These are phyloP conservation scores for Coprinopsis strossmayeri DNA, from an alignment of 768 basidiomycete genomes.

Conservation along the genomic window DNA sequence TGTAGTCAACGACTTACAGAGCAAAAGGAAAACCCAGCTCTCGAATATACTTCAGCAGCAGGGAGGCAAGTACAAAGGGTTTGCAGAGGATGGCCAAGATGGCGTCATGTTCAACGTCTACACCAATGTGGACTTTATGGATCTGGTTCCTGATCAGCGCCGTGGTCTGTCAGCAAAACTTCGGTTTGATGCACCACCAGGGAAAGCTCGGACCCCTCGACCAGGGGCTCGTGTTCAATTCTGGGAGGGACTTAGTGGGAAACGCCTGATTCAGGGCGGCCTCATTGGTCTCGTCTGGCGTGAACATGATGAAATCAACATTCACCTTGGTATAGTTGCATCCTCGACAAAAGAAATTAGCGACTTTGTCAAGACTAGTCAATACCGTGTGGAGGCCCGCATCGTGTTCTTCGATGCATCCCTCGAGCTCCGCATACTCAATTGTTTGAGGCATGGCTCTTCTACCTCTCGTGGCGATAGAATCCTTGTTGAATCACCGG, in stretches of 20 bases:
- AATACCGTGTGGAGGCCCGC: slow-evolving; percentile 25
- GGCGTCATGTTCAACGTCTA: slow-evolving; percentile 59
- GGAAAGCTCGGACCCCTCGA: slow-evolving; percentile 31
- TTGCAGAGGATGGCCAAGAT: slow-evolving; percentile 30
- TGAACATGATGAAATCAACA: slow-evolving; percentile 17
- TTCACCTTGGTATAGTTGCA: slow-evolving; percentile 40
- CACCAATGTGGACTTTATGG: slow-evolving; percentile 41
- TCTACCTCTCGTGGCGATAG: slow-evolving; percentile 16
- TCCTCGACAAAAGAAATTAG: slow-evolving; percentile 30
- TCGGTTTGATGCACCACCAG: slow-evolving; percentile 37
- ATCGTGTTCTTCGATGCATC: slow-evolving; percentile 60
- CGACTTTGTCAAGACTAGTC: slow-evolving; percentile 25
- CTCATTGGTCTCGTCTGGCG: slow-evolving; percentile 47
- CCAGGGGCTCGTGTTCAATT: slow-evolving; percentile 29
- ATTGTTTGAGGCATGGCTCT: slow-evolving; percentile 16
- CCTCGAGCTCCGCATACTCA: slow-evolving; percentile 42
- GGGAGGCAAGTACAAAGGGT: slow-evolving; percentile 56
- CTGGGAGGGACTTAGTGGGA: slow-evolving; percentile 45
- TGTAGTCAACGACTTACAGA: slow-evolving; percentile 38
- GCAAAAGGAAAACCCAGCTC: slow-evolving; percentile 28
- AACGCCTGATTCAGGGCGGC: slow-evolving; percentile 43
- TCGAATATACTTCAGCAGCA: slow-evolving; percentile 37
- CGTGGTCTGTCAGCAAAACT: slow-evolving; percentile 37
- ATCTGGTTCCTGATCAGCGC: slow-evolving; percentile 26
- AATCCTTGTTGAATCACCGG: slow-evolving; percentile 48